Evolutionary conservation across 352 stramenopile species (phyloP).

Genomic region (Peronospora farinosa): DNA sequence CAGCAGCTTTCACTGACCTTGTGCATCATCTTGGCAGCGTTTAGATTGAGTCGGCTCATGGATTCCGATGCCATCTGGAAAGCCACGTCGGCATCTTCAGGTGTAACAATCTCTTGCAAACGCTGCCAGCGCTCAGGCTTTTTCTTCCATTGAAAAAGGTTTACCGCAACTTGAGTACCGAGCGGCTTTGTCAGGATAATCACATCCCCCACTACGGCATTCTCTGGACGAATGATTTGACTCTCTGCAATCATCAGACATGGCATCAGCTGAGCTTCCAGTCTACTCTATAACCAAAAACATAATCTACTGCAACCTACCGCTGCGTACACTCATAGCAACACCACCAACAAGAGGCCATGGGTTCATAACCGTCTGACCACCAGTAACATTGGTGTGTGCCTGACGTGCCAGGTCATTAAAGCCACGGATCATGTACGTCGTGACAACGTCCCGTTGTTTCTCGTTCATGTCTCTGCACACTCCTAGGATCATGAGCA

Average conservation of each 20-base stretch:
- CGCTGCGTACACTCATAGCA: conserved; percentile 82
- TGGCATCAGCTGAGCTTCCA: background rate
- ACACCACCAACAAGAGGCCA: conserved; percentile 94
- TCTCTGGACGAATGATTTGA: conserved; percentile 87
- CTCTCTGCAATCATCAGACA: conserved; percentile 33
- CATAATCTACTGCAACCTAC: conserved; percentile 25
- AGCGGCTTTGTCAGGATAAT: conserved; percentile 92
- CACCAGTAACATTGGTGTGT: conserved; percentile 88
- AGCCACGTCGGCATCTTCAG: conserved; percentile 72
- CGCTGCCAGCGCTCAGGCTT: conserved; percentile 71
- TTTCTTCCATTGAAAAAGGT: conserved; percentile 90
- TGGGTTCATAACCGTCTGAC: conserved; percentile 94
- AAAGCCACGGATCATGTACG: conserved; percentile 92
- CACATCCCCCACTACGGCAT: conserved; percentile 84
- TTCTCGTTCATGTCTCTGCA: conserved; percentile 89
- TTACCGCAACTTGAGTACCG: conserved; percentile 91
- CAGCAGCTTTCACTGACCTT: conserved; percentile 32
- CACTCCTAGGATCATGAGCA: conserved; percentile 92
- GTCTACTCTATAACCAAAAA: background rate
- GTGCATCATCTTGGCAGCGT: conserved; percentile 88
- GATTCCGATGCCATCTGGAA: conserved; percentile 90
- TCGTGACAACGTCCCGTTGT: conserved; percentile 89
- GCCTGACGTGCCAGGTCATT: conserved; percentile 84
- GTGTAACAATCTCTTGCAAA: conserved; percentile 61
- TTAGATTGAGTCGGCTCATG: conserved; percentile 91